phyloP scores from a whole-genome alignment of 805 yeast species.

The Hanseniaspora meyeri region DNA sequence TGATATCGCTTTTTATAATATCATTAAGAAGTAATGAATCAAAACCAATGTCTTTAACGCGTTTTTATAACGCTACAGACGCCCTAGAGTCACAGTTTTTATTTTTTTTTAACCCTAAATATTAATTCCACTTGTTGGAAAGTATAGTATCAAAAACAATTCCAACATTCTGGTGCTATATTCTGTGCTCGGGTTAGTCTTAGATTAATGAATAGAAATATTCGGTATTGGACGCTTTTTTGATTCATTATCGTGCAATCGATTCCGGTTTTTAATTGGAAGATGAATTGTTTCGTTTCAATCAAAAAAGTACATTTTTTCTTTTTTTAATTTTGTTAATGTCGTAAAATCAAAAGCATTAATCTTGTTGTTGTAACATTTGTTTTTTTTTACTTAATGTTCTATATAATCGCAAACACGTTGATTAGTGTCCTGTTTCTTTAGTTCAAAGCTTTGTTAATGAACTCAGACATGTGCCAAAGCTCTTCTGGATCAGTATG shows the following conservation, averaged over 20 bases:
- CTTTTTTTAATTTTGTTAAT: not conserved
- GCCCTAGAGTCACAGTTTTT: conserved; percentile 54
- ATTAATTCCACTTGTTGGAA: conserved; percentile 10
- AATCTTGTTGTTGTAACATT: not conserved
- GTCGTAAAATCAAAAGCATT: too few relatives aligned
- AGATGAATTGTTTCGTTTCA: conserved; percentile 11
- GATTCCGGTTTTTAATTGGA: not conserved
- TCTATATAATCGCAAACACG: not conserved
- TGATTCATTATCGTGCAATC: conserved; percentile 6
- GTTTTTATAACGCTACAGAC: conserved; percentile 38
- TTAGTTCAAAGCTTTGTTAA: conserved; percentile 24
- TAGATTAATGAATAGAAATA: conserved; percentile 38
- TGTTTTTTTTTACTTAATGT: conserved; percentile 8
- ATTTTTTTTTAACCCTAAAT: conserved; percentile 11
- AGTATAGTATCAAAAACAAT: conserved; percentile 16
- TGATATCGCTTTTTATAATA: too few relatives aligned
- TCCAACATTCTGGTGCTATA: conserved; percentile 18
- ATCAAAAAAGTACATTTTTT: conserved; percentile 8
- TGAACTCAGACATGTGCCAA: conserved; percentile 37
- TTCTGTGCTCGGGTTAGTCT: conserved; percentile 93
- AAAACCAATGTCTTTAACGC: conserved; percentile 33
- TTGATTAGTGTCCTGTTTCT: not conserved
- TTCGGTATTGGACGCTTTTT: conserved; percentile 16
- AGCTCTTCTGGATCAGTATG: conserved; percentile 58
- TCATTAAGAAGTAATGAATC: conserved; percentile 10